Evolutionary conservation across 176 grass and related monocot genomes (phyloP).

Genomic region (Oryza meridionalis): DNA sequence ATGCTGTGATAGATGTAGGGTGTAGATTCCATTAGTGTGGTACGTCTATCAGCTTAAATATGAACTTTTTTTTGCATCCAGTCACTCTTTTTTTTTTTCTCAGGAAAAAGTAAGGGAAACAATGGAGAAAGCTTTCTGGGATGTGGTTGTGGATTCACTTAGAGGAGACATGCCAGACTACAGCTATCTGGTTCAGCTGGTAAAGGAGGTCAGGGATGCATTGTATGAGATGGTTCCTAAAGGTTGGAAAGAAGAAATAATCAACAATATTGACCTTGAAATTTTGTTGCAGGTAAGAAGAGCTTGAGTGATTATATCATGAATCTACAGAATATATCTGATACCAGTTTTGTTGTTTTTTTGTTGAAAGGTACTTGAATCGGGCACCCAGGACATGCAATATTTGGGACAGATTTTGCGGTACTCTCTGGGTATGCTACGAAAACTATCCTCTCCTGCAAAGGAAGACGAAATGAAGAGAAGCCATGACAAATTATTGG

Average conservation of each 20-base stretch:
- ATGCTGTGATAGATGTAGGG: neutral
- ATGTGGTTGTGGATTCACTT: constrained; percentile 63
- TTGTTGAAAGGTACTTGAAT: constrained; percentile 69
- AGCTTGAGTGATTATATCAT: constrained; percentile 22
- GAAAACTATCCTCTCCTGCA: constrained; percentile 62
- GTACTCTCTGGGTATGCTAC: constrained; percentile 66
- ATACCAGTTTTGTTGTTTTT: constrained; percentile 29
- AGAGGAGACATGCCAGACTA: constrained; percentile 80
- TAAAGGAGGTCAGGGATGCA: constrained; percentile 87
- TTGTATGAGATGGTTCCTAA: constrained; percentile 75
- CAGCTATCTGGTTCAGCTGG: constrained; percentile 64
- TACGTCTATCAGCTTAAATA: neutral
- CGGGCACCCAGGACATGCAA: constrained; percentile 51
- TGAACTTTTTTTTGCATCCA: neutral
- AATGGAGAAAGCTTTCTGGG: constrained; percentile 98
- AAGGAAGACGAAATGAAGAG: constrained; percentile 78
- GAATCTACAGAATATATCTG: constrained; percentile 14
- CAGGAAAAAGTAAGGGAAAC: constrained; percentile 74
- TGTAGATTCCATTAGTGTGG: constrained; percentile 3
- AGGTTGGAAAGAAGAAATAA: constrained; percentile 77
- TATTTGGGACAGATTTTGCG: constrained; percentile 85
- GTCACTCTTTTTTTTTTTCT: constrained; percentile 33
- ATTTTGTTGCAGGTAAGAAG: constrained; percentile 75
- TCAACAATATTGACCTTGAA: constrained; percentile 78
- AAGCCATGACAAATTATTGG: constrained; percentile 73